phyloP scores from a whole-genome alignment of 2,329 filamentous ascomycete genomes.

The Rutstroemia sydowiana region DNA sequence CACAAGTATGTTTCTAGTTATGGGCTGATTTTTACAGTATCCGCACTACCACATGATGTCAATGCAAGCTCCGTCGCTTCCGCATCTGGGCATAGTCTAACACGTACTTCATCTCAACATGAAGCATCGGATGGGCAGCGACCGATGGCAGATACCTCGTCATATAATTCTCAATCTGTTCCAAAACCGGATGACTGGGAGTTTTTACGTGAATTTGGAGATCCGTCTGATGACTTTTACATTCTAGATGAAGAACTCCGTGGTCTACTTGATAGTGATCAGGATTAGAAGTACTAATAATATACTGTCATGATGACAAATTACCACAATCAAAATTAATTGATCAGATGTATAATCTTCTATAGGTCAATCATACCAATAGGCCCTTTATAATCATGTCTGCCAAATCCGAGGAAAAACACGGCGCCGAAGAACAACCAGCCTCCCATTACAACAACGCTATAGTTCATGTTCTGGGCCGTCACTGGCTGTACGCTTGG shows the following conservation, averaged over 20 bases:
- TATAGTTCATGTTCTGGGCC: conserved; percentile 41
- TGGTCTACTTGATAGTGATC: conserved; percentile 20
- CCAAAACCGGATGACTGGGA: conserved; percentile 21
- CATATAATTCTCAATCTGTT: background rate
- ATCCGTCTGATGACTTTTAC: conserved; percentile 27
- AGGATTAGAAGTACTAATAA: conserved; percentile 2
- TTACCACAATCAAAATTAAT: background rate
- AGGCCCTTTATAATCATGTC: conserved; percentile 25
- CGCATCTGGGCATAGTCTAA: background rate
- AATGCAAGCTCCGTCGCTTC: background rate
- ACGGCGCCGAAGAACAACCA: conserved; percentile 32
- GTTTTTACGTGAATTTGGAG: conserved; percentile 26
- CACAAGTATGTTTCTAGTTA: conserved; percentile 13
- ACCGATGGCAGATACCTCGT: background rate
- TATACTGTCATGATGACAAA: background rate
- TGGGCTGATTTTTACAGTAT: conserved; percentile 1
- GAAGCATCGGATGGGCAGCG: background rate
- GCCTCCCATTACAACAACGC: conserved; percentile 35
- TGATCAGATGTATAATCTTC: background rate
- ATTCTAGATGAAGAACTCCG: conserved; percentile 25
- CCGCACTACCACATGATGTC: conserved; percentile 4
- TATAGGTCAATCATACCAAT: background rate
- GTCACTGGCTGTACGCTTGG: conserved; percentile 36
- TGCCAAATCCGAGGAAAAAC: conserved; percentile 31
- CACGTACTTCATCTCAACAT: conserved; percentile 1